These are phyloP conservation scores for Westerdykella ornata DNA, from an alignment of 2,329 filamentous ascomycete species.

Conservation along the genomic window DNA sequence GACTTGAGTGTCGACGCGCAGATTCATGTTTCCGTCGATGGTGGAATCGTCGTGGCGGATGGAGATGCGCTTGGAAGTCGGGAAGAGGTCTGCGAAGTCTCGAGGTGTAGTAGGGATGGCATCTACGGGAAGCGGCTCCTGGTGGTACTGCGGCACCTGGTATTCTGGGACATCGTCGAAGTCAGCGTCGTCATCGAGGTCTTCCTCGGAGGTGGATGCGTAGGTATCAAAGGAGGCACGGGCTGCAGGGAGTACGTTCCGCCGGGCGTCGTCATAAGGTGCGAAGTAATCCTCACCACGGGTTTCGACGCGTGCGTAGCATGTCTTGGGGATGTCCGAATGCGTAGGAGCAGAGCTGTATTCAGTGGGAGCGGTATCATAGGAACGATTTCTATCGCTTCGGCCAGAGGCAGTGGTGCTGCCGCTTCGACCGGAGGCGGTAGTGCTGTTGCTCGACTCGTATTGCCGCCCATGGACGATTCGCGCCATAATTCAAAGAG, in stretches of 20 bases:
- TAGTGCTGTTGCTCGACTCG: conserved; percentile 28
- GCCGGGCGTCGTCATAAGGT: conserved; percentile 5
- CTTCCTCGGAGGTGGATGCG: conserved; percentile 63
- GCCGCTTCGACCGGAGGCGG: conserved; percentile 24
- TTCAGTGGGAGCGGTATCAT: conserved; percentile 31
- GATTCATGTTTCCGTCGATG: conserved; percentile 90
- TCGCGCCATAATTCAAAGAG: conserved; percentile 22
- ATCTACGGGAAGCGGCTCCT: conserved; percentile 57
- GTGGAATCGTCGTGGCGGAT: conserved; percentile 90
- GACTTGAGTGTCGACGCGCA: conserved; percentile 76
- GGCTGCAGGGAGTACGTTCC: conserved; percentile 5
- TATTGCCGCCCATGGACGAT: conserved; percentile 29
- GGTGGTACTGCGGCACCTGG: conserved; percentile 54
- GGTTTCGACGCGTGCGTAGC: conserved; percentile 25
- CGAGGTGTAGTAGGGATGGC: conserved; percentile 71
- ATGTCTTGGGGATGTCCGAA: conserved; percentile 21
- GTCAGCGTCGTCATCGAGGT: conserved; percentile 43
- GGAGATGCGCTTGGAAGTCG: conserved; percentile 69
- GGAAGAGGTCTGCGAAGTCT: conserved; percentile 80
- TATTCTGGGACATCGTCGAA: conserved; percentile 45
- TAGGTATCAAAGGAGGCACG: conserved; percentile 70
- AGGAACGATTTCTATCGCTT: conserved; percentile 24
- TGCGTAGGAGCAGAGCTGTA: conserved; percentile 15
- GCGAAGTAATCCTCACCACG: conserved; percentile 20
- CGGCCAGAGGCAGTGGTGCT: conserved; percentile 3